Percentiles rank a stretch among this genome's conserved stretches.
Evolutionary conservation across 495 filamentous ascomycete species (phyloP).

Genomic region (Clohesyomyces aquaticus): DNA sequence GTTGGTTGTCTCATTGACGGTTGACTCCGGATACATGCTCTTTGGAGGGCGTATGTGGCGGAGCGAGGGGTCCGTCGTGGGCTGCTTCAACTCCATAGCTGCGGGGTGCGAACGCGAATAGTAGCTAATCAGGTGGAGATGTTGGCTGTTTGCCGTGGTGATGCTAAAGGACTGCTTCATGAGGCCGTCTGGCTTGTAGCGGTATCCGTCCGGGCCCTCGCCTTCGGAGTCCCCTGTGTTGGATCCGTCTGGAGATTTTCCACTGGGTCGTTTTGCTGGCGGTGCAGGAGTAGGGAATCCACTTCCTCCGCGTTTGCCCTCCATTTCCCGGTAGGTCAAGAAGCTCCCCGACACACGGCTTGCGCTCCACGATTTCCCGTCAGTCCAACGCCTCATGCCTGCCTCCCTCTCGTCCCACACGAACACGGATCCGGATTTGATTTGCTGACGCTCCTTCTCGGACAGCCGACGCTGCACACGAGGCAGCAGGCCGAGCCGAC

Average conservation of each 20-base stretch:
- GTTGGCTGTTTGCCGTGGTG: constrained; percentile 84
- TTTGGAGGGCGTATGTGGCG: constrained; percentile 83
- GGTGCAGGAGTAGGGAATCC: constrained; percentile 51
- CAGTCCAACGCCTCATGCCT: constrained; percentile 97
- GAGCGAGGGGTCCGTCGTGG: constrained; percentile 76
- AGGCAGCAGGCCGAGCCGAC: constrained; percentile 83
- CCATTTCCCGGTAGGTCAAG: constrained; percentile 97
- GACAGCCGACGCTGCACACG: constrained; percentile 91
- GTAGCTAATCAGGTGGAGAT: constrained; percentile 96
- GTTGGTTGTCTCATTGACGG: constrained; percentile 79
- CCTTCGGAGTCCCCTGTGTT: constrained; percentile 49
- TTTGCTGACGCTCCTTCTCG: constrained; percentile 94
- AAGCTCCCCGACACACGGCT: constrained; percentile 98
- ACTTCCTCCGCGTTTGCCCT: constrained; percentile 82
- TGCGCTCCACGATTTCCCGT: constrained; percentile 98
- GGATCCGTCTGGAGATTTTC: constrained; percentile 60
- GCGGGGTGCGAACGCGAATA: constrained; percentile 77
- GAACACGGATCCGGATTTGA: constrained; percentile 94
- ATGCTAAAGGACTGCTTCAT: constrained; percentile 99
- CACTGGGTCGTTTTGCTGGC: constrained; percentile 58
- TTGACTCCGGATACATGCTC: constrained; percentile 96
- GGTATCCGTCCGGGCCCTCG: constrained; percentile 91
- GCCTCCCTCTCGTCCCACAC: constrained; percentile 99
- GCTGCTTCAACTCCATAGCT: constrained; percentile 70
- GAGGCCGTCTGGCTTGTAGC: constrained; percentile 94